Evolutionary conservation across 169 alveolate genomes (phyloP), one percentile per base, ranked within the genome.

Genomic region (Eimeria brunetti): DNA sequence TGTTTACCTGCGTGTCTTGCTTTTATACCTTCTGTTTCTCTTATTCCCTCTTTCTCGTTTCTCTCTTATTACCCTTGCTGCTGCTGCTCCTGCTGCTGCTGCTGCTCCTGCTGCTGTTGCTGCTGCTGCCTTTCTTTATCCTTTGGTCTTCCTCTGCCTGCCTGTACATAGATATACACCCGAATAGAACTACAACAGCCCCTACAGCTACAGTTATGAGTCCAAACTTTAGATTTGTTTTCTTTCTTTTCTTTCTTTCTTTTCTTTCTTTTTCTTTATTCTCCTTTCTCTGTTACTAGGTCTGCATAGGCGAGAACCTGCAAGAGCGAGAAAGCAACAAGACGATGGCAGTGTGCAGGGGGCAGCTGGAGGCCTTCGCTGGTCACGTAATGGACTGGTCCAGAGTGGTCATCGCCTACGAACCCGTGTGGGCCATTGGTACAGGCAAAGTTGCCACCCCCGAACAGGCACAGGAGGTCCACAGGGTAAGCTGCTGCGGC

Each of bases 401-500:
- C 73, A 97, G 97, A 96, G 98, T 99, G 44, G 99, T 99, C 62
- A 97, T 99, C 69, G 99, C 99, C 60, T 98, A 99, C 98, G 99
- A 99, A 96, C 99, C 99, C 30, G 99, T 99, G 33, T 99, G 99
- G 99, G 99, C 99, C 86, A 99, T 99, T 85, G 99, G 99, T 64
- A 99, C 99, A 51, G 99, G 99, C 91, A 98, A 97, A 93, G 99
- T 99, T 38, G 99, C 99, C 24, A 96, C 99, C 44, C 99, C 99
- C 20, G 99, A 97, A 67, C 99, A 99, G 97, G 99, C 99, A 30
- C 99, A 98, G 97, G 99, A 98, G 71, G 99, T 99, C 51, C 99
- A 99, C 89, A 98, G 97, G 92, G 99, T 97, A 78, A 49, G 97
- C 33, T 14, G 18, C 22, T 58, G 22, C n/a, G 67, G 67, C 58